Evolutionary conservation across 108 stramenopile genomes (phyloP), one percentile per base, ranked within the genome.

Genomic region (Cylindrotheca closterium): DNA sequence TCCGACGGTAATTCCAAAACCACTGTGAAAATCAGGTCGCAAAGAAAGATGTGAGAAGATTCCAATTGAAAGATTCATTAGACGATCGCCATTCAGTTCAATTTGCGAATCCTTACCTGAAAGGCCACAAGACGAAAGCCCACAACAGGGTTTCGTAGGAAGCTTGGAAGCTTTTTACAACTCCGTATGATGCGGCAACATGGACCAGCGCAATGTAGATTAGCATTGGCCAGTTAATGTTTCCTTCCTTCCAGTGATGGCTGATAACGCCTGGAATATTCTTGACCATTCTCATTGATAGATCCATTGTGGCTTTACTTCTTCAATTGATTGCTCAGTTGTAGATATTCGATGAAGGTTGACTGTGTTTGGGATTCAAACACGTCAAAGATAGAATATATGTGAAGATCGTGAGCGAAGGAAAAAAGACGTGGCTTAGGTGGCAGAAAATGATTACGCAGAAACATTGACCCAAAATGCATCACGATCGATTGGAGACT

Each of bases 1-100:
- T 42, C 98, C 98, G 0, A 92, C 97, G 42, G 98, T 99, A 51
- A 99, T 99, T 28, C 98, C 98, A 60, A 99, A 79, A 1, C 98
- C 98, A 77, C 82, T 95, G 80, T 62, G 22, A 63, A 45, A n/a
- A 5, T n/a, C 19, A 7, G 48, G 37, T 27, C 3, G 46, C 47
- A 55, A 57, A 28, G 15, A 55, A 63, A n/a, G 47, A 50, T 37
- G 51, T 3, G 30, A 58, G 55, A 71, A 18, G 65, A 48, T 54
- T 12, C 42, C 56, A 57, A 49, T 46, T 53, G 47, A 23, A 25
- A 56, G 10, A 53, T 7, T 27, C n/a, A n/a, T n/a, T n/a, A n/a
- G n/a, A n/a, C n/a, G n/a, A n/a, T n/a, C 47, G 24, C 19, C 1
- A 1, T 30, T 31, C 45, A 15, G 25, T 21, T 23, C 5, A 37